Evolutionary conservation across 331 rosid species (phyloP), one percentile per base, ranked within the genome.

Genomic region (Stylosanthes scabra): DNA sequence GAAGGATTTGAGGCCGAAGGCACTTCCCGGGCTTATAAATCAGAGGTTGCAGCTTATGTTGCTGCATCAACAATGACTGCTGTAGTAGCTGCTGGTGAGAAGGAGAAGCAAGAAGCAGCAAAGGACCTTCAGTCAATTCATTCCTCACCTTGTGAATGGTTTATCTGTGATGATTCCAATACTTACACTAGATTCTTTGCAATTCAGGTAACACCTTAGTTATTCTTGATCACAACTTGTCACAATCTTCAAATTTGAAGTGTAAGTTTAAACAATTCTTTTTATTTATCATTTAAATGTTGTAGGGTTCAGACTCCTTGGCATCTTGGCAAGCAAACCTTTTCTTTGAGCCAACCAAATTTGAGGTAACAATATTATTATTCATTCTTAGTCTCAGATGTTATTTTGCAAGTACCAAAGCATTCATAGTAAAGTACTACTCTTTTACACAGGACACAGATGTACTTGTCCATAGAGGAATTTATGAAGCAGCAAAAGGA

Each of bases 111-210:
- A 66, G 96, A 90, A 79, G 85, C 97, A 31, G 99, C 99, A 3
- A 77, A 84, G 52, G 87, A 77, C 65, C 97, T 95, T 27, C 97
- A 83, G 81, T 94, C 97, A 31, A 88, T 83, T 49, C 91, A 95
- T 39, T 90, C 96, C 25, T 88, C 97, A 37, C 97, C 99, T 58
- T 95, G 99, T 65, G 97, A 95, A 81, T 95, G 99, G 99, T 95
- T 95, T 81, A 74, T 88, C 55, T 95, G 99, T 73, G 99, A 95
- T 74, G 96, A 95, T 80, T 57, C 83, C 27, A 79, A 83, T 59
- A 89, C 90, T 20, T 84, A 79, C 40, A 91, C 97, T 54, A 87
- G 99, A 54, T 91, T 88, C 83, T 95, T 95, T 54, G 91, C 90
- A 28, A 87, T 91, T 87, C 99, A 94, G 97, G 99, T 90, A 76